Evolutionary conservation across 768 basidiomycete species (phyloP), one percentile per base, ranked within the genome.

Genomic region (Lactifluus hygrophoroides): DNA sequence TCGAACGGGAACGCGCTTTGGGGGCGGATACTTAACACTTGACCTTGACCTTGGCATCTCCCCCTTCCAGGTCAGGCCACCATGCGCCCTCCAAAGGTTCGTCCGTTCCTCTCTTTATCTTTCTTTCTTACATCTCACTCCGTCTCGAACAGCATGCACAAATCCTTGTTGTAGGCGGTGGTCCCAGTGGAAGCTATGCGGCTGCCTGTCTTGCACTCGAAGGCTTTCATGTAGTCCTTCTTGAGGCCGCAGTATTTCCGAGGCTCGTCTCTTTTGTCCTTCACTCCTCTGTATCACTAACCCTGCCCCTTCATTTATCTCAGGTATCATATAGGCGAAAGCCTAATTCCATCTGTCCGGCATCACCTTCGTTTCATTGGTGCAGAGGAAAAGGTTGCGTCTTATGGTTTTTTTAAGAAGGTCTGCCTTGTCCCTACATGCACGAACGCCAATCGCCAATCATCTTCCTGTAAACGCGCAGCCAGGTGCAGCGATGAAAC

Each of bases 401-500:
- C 66, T 1, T 67, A 72, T 64, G 79, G 80, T 1, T 83, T 83
- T 64, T 69, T 67, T 16, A 61, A 61, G 45, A 83, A 82, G 76
- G 80, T 82, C 51, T 28, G 27, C 51, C 10, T 40, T 34, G 13
- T 42, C 25, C 50, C 38, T 57, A 4, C 21, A 3, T 13, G 38
- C 28, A 9, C 25, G 1, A 10, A 34, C 3, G 5, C 10, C 32
- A 10, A 28, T 10, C 17, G 32, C n/a, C 25, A 27, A 37, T 47
- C 8, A 38, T 21, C 40, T n/a, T n/a, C 28, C 37, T 37, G 27
- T 35, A 6, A 21, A 61, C 30, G 42, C 34, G 35, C 11, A 85
- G 83, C 80, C 80, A 1, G 84, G 84, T 28, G 79, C 80, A 42
- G 80, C 79, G 3, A 72, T 85, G 69, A 85, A 85, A 65, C 74